Base-by-base conservation (phyloP, 768 basidiomycete species). In the Clavaria fumosa region DNA sequence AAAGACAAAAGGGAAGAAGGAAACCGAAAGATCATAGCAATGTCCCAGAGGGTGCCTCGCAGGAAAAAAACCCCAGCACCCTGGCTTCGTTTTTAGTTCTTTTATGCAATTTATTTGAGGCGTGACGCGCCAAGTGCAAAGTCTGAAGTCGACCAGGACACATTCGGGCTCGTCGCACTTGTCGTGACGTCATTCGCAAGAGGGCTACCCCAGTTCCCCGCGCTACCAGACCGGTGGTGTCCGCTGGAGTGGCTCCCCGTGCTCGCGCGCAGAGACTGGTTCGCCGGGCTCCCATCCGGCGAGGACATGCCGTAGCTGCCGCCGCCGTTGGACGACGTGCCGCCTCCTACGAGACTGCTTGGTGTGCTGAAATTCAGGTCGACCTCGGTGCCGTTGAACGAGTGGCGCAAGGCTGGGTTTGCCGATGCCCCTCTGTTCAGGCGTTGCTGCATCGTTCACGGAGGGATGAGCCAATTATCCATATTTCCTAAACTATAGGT, bases 171-270 rank as follows among this genome's bases (percentile, higher is more conserved):
- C n/a, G n/a, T n/a, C n/a, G n/a, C n/a, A n/a, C n/a, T n/a, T n/a
- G n/a, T n/a, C n/a, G n/a, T n/a, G n/a, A n/a, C n/a, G n/a, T n/a
- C n/a, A 52, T 61, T 67, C 34, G 75, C 69, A 19, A 70, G 52
- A 47, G 79, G 63, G 48, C 58, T 71, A 30, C 64, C 76, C 82
- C 82, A 84, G 52, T 82, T 84, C 22, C 80, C 80, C 19, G 77
- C 78, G 53, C 81, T 84, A 32, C 82, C 82, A 31, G 79, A 72
- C 43, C 82, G 75, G 42, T 72, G 71, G 50, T 85, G 81, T 24
- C 78, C 76, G 39, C 64, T 72, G 20, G 62, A 60, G 38, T 48
- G 43, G 34, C 47, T 47, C 27, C 27, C 21, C 7, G 18, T 46
- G 27, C 49, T 47, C 34, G 40, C 53, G n/a, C n/a, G n/a, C n/a